Base-by-base conservation (phyloP, 768 basidiomycete species). In the Agrocybe chaxingu region DNA sequence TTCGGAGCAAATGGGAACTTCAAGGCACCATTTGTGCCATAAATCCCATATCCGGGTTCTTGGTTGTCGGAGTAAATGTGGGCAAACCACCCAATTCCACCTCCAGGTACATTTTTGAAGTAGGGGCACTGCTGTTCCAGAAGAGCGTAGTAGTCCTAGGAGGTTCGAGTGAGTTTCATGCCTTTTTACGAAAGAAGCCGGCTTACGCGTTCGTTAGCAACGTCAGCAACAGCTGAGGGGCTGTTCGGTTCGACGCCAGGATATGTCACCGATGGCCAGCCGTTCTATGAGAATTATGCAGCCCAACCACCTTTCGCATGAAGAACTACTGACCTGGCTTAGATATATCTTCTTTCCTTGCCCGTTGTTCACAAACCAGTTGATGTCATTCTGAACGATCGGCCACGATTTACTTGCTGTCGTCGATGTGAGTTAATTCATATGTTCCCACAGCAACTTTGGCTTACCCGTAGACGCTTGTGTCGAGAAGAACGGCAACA, bases 21-120 rank as follows among this genome's bases (percentile, higher is more conserved):
- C 53, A 75, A 56, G 16, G 62, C 59, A 16, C 81, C 80, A 30
- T 69, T 64, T 0, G 37, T 54, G 31, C 75, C 66, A 58, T 84
- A 85, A 46, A 89, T 78, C 5, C 87, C 88, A 58, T 90, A 90
- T 8, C 87, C 87, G 12, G 83, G 81, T 58, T 78, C 76, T 57
- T 81, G 76, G 52, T 65, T 52, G 59, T 89, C 89, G 1, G 82
- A 81, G 59, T 89, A 89, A 47, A 89, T 82, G 61, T 90, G 89
- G 24, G 85, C 85, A 57, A 91, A 91, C 89, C 88, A 91, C 8
- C 88, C 86, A 33, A 89, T 69, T 18, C 86, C 86, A 16, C 86
- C 86, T 2, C 77, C 77, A 11, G 67, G 61, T 19, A 78, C 77
- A 0, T 55, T 59, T 66, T 90, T 90, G 59, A 90, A 72, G 57